Evolutionary conservation across 2,329 filamentous ascomycete genomes (phyloP), one percentile per base, ranked within the genome.

Genomic region (Sporothrix euskadiensis): DNA sequence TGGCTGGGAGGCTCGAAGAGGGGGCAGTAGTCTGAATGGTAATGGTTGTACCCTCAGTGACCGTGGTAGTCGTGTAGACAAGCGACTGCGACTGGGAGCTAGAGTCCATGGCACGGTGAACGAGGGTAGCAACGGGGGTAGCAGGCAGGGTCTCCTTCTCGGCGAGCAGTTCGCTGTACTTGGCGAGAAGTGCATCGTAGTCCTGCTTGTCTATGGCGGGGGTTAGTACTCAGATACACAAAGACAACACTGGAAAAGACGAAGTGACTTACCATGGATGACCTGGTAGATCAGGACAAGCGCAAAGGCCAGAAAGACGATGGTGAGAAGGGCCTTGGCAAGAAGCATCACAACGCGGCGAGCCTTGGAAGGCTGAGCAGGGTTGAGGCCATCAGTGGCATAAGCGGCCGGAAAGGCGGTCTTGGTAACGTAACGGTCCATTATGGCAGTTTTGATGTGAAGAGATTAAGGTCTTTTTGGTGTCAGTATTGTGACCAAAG

Each of bases 31-130:
- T 68, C 65, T 69, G 71, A 63, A 75, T 44, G 47, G 70, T 76
- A 39, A 75, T 72, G 10, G 75, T 75, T 10, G 71, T 73, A 32
- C 65, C 73, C 59, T 74, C 49, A 9, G 76, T 75, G 35, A 75
- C 52, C 9, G 75, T 75, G 61, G 73, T 75, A 1, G 77, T 78
- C 71, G 73, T 76, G 54, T 81, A 77, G 73, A 78, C 78, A 73
- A 82, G 77, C 16, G 80, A 82, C 19, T 82, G 77, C 16, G 80
- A 82, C 19, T 76, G 76, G 12, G 57, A 56, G n/a, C 26, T 39
- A 10, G 65, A 12, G 2, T 69, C 69, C 3, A 59, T 14, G 49
- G 52, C 72, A 63, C 74, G 75, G 26, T 41, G 68, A 78, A 54
- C 32, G 75, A 78, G 47, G 73, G 69, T 41, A 30, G 66, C 69